phyloP scores from a whole-genome alignment of 331 rosid species.

The Malus hybrid region DNA sequence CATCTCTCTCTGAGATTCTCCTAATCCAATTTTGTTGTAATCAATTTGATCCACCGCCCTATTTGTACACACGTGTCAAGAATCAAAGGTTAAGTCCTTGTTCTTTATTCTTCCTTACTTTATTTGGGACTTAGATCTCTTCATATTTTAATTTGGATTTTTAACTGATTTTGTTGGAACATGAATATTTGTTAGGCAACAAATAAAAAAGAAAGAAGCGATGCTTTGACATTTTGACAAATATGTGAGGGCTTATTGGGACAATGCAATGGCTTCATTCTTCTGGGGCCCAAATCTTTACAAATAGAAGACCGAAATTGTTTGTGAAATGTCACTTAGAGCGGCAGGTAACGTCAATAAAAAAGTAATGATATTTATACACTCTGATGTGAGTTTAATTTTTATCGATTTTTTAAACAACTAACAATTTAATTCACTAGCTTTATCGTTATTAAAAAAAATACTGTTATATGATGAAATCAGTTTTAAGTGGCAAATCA shows the following conservation, averaged over 20 bases:
- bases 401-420: no score
- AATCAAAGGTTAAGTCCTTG: not conserved
- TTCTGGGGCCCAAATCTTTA: not conserved
- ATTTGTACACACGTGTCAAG: not conserved
- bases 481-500: not conserved
- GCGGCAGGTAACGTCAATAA: no score
- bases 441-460: no score
- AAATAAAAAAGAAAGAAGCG: not conserved
- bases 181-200: not conserved
- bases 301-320: not conserved
- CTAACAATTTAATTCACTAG: no score
- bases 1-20: no score
- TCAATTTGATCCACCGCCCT: slow-evolving; percentile 7
- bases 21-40: not conserved
- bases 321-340: not conserved
- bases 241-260: not conserved
- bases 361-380: no score
- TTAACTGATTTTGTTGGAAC: no score
- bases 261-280: not conserved
- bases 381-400: no score
- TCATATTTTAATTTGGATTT: no score
- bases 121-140: not conserved
- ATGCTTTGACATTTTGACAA: not conserved
- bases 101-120: not conserved
- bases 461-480: no score